A percentile compares a stretch with the other conserved stretches of the same genome.
These are phyloP conservation scores for Xylaria sp. DNA, from an alignment of 2,329 filamentous ascomycete species.

Conservation along the genomic window DNA sequence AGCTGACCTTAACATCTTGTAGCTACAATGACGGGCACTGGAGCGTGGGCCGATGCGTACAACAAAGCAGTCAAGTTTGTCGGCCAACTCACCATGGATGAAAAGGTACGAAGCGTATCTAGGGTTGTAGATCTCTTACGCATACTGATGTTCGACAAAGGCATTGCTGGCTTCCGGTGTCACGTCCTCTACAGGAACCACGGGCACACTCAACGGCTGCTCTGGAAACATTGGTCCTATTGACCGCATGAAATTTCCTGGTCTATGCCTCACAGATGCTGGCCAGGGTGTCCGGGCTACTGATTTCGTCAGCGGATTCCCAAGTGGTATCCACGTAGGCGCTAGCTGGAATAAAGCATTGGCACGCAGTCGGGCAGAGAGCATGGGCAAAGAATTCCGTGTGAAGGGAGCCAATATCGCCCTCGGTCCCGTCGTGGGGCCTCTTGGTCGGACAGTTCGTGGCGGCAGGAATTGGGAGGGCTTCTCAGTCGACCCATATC, in stretches of 20 bases:
- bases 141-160: constrained; percentile 44
- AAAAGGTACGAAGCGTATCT: constrained; percentile 66
- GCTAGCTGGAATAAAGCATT: constrained; percentile 71
- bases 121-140: not conserved
- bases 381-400: constrained; percentile 51
- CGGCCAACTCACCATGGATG: constrained; percentile 75
- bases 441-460: constrained; percentile 48
- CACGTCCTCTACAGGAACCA: constrained; percentile 57
- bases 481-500: constrained; percentile 68
- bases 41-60: constrained; percentile 75
- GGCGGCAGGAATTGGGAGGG: constrained; percentile 58
- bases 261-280: constrained; percentile 55
- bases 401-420: constrained; percentile 52
- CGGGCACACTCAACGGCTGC: constrained; percentile 55
- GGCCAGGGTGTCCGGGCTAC: constrained; percentile 52
- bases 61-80: constrained; percentile 76
- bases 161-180: constrained; percentile 80
- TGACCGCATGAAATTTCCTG: constrained; percentile 55
- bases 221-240: constrained; percentile 58
- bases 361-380: constrained; percentile 48
- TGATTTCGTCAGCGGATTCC: constrained; percentile 60
- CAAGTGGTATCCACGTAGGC: constrained; percentile 71
- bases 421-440: constrained; percentile 51
- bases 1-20: constrained; percentile 22
- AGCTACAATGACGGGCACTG: constrained; percentile 68